Percentiles rank a stretch among this genome's conserved stretches.
These are phyloP conservation scores for Kodamaea sp. DNA, from an alignment of 1,139 yeast species.

Conservation along the genomic window DNA sequence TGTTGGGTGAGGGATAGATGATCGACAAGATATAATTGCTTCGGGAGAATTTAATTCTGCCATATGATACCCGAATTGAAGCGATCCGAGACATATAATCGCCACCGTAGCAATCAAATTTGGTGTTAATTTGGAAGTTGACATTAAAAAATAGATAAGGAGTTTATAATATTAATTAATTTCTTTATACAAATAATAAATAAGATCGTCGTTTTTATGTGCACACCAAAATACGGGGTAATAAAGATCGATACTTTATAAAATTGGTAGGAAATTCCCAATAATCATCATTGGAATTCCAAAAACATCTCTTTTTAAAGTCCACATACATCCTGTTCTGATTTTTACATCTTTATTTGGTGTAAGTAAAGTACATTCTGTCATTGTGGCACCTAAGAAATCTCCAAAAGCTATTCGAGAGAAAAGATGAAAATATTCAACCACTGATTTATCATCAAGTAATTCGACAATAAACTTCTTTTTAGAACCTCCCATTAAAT, in stretches of 20 bases:
- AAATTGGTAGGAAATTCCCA: constrained; percentile 84
- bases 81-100: constrained; percentile 41
- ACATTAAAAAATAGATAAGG: neutral
- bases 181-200: constrained; percentile 1
- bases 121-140: constrained; percentile 18
- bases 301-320: constrained; percentile 64
- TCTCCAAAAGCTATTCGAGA: constrained; percentile 88
- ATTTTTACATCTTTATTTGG: constrained; percentile 49
- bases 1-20: constrained; percentile 27
- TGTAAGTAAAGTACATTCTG: constrained; percentile 72
- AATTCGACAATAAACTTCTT: constrained; percentile 81
- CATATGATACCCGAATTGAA: constrained; percentile 51
- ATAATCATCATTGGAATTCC: constrained; percentile 86
- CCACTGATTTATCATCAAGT: constrained; percentile 81
- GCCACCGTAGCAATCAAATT: constrained; percentile 30
- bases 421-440: constrained; percentile 84
- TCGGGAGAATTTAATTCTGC: constrained; percentile 48
- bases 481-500: constrained; percentile 50
- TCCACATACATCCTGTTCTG: constrained; percentile 83
- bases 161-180: constrained; percentile 1
- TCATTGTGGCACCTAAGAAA: constrained; percentile 85
- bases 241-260: constrained; percentile 18
- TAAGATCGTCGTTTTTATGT: neutral
- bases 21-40: constrained; percentile 36
- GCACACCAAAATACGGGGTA: neutral